Conservation (phyloP, 208 protist species). For the Trypanosoma avium region DNA sequence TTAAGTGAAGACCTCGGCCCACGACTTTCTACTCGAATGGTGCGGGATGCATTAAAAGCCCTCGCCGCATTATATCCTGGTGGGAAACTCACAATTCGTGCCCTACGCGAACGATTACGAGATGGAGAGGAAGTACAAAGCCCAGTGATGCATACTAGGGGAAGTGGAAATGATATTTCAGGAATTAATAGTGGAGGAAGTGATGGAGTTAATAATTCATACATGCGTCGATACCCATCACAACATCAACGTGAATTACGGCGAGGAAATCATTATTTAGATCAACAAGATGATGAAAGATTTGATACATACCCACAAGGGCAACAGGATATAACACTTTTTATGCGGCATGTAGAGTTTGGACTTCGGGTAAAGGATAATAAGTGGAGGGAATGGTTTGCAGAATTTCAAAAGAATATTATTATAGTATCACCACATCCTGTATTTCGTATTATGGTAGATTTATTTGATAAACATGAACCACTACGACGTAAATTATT, state of each 20-base stretch:
- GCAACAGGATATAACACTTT: constrained; percentile 61
- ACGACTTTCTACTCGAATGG: constrained; percentile 70
- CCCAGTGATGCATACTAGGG: too few species aligned
- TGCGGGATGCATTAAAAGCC: constrained; percentile 77
- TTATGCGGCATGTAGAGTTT: constrained; percentile 85
- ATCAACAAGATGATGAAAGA: constrained; percentile 17
- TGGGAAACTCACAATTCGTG: constrained; percentile 60
- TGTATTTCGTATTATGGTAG: constrained; percentile 87
- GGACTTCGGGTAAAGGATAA: constrained; percentile 75
- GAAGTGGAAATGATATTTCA: neutral
- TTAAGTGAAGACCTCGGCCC: constrained; percentile 76
- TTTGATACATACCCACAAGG: constrained; percentile 18
- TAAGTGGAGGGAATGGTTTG: constrained; percentile 88
- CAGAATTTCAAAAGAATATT: constrained; percentile 87
- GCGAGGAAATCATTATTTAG: constrained; percentile 6
- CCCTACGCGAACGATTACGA: constrained; percentile 61
- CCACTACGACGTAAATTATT: constrained; percentile 88
- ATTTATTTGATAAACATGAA: constrained; percentile 92
- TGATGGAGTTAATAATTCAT: too few species aligned
- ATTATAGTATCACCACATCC: constrained; percentile 85
- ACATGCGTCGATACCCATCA: constrained; percentile 1
- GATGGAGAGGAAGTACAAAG: constrained; percentile 39
- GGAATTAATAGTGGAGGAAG: neutral
- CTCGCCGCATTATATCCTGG: constrained; percentile 71
- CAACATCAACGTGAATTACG: constrained; percentile 10